Percentiles rank a stretch among this genome's conserved stretches.
phyloP scores from a whole-genome alignment of 2,329 filamentous ascomycete species.

The Neofusicoccum cordaticola region DNA sequence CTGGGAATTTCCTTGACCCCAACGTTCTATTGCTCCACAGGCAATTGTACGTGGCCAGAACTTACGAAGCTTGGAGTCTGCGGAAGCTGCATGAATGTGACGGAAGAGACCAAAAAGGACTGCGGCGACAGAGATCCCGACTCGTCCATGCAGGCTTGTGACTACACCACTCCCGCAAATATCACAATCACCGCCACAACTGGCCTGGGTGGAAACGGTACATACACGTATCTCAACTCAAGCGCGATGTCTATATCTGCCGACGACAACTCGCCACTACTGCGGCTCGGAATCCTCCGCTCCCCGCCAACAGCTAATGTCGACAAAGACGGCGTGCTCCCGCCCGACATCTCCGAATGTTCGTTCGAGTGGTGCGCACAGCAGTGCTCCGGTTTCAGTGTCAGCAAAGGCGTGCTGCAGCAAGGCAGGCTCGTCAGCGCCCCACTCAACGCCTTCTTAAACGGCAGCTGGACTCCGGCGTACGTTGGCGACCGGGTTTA shows the following conservation, averaged over 20 bases:
- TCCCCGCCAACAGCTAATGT: neutral
- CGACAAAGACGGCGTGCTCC: neutral
- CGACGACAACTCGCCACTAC: neutral
- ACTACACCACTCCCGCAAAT: neutral
- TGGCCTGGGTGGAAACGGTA: neutral
- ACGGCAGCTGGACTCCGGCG: neutral
- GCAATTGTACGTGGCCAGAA: neutral
- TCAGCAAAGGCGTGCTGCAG: neutral
- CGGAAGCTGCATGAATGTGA: neutral
- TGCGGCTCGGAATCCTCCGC: neutral
- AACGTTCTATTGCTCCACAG: neutral
- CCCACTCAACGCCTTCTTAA: neutral
- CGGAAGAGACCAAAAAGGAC: neutral
- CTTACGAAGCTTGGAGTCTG: neutral
- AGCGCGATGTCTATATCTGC: neutral
- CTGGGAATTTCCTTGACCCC: neutral
- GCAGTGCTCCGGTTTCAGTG: neutral
- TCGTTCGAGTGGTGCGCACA: neutral
- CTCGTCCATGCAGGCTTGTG: neutral
- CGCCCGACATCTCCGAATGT: neutral
- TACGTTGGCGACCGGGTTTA: neutral
- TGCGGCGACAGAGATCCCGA: neutral
- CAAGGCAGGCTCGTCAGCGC: neutral
- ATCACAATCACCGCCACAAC: neutral
- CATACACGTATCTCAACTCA: neutral